Base-by-base conservation (phyloP, 2,329 filamentous ascomycete genomes). In the Diaporthe batatas region DNA sequence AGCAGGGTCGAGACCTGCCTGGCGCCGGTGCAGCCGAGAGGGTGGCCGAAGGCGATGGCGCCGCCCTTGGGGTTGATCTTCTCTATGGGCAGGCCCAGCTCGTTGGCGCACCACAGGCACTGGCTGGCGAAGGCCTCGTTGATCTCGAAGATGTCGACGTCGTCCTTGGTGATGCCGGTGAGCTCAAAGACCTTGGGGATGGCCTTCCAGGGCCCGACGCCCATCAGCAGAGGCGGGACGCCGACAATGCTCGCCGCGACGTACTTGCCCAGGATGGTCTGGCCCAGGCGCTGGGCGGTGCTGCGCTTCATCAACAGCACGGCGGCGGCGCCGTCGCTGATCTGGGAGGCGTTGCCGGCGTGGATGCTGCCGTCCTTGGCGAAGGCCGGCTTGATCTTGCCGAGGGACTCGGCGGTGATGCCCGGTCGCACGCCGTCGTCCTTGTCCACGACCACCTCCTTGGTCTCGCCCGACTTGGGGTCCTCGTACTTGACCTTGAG, bases 31-130 rank as follows among this genome's bases (percentile, higher is more conserved):
- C 95, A 97, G 72, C 96, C 96, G 23, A 98, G 88, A 0, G 96
- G 96, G 85, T 98, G 96, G 14, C 96, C 95, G 81, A 98, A 98
- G 14, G 96, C 96, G 82, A 98, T 98, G 44, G 95, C 95, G 75
- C 96, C 96, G 76, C 96, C 96, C 89, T 98, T 98, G 79, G 96
- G 96, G 86, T 98, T 98, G 81, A 99, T 91, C 90, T 98, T 98
- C 76, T 94, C 92, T 74, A 88, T 81, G 69, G 94, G 93, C 36
- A 99, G 85, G 57, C 92, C 92, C 29, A 99, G 90, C 87, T 98
- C 92, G 79, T 96, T 94, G 75, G 94, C 91, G 83, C 95, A 98
- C 93, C 93, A 98, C 77, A 98, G 84, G 83, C 94, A 98, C 88
- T 98, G 96, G 76, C 91, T 94, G 42, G 96, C 96, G 83, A 99